Base-by-base conservation (phyloP, 495 filamentous ascomycete species). In the Hypoxylon lienhwacheense region DNA sequence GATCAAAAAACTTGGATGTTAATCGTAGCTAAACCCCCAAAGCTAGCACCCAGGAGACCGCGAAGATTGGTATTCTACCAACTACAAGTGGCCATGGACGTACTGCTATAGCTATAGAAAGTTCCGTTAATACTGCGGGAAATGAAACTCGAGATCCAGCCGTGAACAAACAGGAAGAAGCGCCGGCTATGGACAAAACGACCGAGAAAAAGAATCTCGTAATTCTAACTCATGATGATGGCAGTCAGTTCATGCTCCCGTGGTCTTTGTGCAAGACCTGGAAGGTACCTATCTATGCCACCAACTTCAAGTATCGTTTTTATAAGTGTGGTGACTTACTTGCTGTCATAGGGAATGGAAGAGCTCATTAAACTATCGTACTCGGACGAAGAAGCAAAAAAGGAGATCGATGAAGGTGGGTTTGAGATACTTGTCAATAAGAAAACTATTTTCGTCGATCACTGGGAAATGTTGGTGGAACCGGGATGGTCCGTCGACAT, bases 351-450 rank as follows among this genome's bases (percentile, higher is more conserved):
- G 45, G 33, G 45, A 7, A 36, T 47, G 12, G 32, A 37, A 36
- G 32, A 26, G 3, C 29, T 47, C 14, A 11, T 47, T 8, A 35
- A 26, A 19, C 29, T 34, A 12, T 47, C 45, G 14, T 47, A 47
- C 37, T n/a, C 0, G 37, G 37, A 47, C 10, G 45, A 47, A 20
- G 14, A 17, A 15, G 45, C 45, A 3, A 28, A 28, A 2, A 47
- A 36, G 31, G 45, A 47, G 28, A 28, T 47, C 45, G 45, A 47
- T 5, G 33, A 47, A 15, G 45, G 22, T 10, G 22, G 14, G 11
- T 47, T 17, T 28, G 14, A 47, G 15, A 12, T 47, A 1, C 19
- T 25, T 16, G 15, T 25, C 0, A n/a, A 47, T n/a, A 14, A 12
- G 11, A 47, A 25, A 15, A 16, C 37, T 6, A 20, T 47, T 15